Evolutionary conservation across 2,329 filamentous ascomycete species (phyloP), one percentile per base, ranked within the genome.

Genomic region (Arthrinium puccinioides): DNA sequence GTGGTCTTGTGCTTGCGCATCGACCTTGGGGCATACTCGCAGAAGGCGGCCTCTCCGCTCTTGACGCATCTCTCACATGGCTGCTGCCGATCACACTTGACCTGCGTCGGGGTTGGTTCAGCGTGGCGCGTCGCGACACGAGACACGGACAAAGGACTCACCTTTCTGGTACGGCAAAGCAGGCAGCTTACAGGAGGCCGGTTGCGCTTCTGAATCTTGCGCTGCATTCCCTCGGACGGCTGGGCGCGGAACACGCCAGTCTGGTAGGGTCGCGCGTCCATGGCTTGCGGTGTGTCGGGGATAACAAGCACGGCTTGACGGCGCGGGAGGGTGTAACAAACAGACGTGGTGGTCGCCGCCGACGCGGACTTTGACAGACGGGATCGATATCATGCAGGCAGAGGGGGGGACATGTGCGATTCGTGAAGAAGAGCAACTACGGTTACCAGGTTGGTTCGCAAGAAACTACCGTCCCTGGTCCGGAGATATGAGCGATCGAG

Each of bases 41-140:
- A 64, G 35, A 55, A 54, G 21, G 49, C 51, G 29, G 52, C 55
- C 43, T 60, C 55, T 28, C 57, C 59, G 37, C 56, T 61, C 44
- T 60, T 62, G 28, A 57, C 43, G 40, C 61, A 64, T 41, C 62
- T 54, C 36, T 56, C 55, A 48, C 60, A 64, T n/a, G 61, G 61
- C 30, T 58, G 50, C 35, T 58, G 51, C 25, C 61, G 57, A 40
- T 63, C 60, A 46, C 61, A 64, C 56, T 62, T 63, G 31, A 60
- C 53, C 49, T 52, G 54, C 35, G 18, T 26, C 19, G 37, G 29
- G 30, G 35, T 38, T 16, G 21, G 31, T 19, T 19, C 9, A 4
- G 14, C 8, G 19, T 27, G 18, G 20, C 20, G 21, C 20, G 16
- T 23, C 29, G 21, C 35, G 18, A 23, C 10, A 19, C n/a, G 25